Percentiles rank a stretch among this genome's conserved stretches.
These are phyloP conservation scores for Saposhnikovia divaricata DNA, from an alignment of 129 eudicot genomes.

Conservation along the genomic window DNA sequence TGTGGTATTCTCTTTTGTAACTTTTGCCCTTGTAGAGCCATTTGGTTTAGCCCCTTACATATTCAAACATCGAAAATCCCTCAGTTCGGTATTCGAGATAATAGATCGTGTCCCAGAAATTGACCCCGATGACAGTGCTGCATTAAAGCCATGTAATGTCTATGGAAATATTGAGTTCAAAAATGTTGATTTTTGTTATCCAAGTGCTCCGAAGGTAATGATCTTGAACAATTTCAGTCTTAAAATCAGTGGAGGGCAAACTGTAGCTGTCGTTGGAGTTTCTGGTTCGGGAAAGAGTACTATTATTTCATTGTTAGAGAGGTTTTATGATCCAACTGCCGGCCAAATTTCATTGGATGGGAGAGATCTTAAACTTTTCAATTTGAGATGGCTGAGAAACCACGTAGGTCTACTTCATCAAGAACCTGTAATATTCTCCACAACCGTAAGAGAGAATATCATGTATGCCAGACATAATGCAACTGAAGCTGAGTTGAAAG, in stretches of 20 bases:
- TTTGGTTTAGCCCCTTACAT: slow-evolving; percentile 43
- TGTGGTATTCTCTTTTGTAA: slow-evolving; percentile 53
- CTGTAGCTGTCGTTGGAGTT: slow-evolving; percentile 54
- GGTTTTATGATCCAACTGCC: slow-evolving; percentile 51
- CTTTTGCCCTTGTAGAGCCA: slow-evolving; percentile 54
- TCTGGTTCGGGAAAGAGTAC: slow-evolving; percentile 70
- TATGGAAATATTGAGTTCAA: slow-evolving; percentile 54
- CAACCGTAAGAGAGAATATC: slow-evolving; percentile 61
- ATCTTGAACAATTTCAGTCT: slow-evolving; percentile 47
- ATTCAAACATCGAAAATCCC: slow-evolving; percentile 42
- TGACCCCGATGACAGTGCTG: slow-evolving; percentile 33
- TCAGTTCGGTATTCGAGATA: slow-evolving; percentile 31
- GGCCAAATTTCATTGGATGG: slow-evolving; percentile 53
- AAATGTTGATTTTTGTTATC: slow-evolving; percentile 43
- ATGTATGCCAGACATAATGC: slow-evolving; percentile 42
- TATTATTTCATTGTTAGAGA: slow-evolving; percentile 40
- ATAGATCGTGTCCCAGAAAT: slow-evolving; percentile 48
- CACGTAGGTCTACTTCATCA: slow-evolving; percentile 57
- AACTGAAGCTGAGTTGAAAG: slow-evolving; percentile 55
- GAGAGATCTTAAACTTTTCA: slow-evolving; percentile 36
- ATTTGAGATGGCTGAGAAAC: slow-evolving; percentile 59
- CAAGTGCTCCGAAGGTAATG: slow-evolving; percentile 39
- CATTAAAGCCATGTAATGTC: slow-evolving; percentile 45
- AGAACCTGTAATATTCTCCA: slow-evolving; percentile 56
- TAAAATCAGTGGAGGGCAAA: slow-evolving; percentile 50